phyloP scores from a whole-genome alignment of 495 filamentous ascomycete species.

The Trichoderma parareesei region DNA sequence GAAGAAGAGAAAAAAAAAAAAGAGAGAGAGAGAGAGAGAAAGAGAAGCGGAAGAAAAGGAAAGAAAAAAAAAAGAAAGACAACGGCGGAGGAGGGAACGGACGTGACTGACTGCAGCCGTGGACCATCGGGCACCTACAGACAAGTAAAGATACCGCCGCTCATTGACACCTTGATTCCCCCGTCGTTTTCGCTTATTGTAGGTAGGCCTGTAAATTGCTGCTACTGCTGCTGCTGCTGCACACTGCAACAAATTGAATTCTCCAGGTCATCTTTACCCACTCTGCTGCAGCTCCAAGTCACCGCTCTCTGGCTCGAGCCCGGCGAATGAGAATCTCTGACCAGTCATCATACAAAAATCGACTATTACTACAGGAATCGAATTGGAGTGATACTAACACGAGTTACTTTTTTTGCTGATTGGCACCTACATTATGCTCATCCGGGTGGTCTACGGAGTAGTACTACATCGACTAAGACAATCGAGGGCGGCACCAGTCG shows the following conservation, averaged over 20 bases:
- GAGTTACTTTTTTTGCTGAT: too few species aligned
- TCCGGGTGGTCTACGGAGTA: too few species aligned
- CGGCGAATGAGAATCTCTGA: not conserved
- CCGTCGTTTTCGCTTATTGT: too few species aligned
- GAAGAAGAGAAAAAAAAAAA: not conserved
- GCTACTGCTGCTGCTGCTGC: too few species aligned
- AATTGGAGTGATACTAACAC: too few species aligned
- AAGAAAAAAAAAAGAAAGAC: not conserved
- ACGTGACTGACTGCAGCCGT: not conserved
- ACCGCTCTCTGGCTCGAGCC: not conserved
- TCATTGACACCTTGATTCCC: not conserved
- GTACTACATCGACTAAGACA: not conserved
- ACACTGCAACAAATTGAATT: not conserved
- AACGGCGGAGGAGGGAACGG: not conserved
- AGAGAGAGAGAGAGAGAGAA: too few species aligned
- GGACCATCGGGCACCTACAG: slow-evolving; percentile 1
- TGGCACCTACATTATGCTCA: too few species aligned
- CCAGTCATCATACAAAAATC: not conserved
- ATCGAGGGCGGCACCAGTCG: too few species aligned
- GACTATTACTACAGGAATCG: not conserved
- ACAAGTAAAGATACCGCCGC: not conserved
- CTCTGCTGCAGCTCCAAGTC: not conserved
- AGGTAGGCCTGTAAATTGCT: too few species aligned
- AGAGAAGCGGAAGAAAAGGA: not conserved
- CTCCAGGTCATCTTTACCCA: not conserved